A percentile compares a stretch with the other conserved stretches of the same genome.
Evolutionary conservation across 176 grass and related monocot species (phyloP).

Genomic region (Ensete glaucum): DNA sequence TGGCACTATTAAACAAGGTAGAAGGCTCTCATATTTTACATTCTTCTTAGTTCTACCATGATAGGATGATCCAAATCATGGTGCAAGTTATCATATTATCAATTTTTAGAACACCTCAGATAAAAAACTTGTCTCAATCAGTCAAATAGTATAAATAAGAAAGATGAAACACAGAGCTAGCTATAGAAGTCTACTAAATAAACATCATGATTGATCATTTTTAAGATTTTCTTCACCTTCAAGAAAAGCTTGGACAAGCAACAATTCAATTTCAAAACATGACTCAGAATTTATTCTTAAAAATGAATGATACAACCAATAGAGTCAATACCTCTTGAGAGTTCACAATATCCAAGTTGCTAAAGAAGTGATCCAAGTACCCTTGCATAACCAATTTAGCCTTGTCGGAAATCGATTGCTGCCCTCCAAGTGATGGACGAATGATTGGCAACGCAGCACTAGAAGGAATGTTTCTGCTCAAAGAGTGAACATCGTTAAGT

Average conservation of each 20-base stretch:
- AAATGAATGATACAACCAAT: neutral
- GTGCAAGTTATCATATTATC: neutral
- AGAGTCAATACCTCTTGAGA: slow-evolving; percentile 40
- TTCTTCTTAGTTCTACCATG: neutral
- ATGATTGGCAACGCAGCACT: slow-evolving; percentile 69
- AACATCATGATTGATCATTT: neutral
- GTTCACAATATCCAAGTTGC: slow-evolving; percentile 83
- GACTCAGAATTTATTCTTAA: neutral
- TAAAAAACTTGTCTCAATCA: neutral
- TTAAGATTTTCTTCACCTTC: neutral
- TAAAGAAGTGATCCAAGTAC: slow-evolving; percentile 67
- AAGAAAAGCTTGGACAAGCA: neutral
- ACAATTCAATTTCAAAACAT: neutral
- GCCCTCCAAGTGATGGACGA: slow-evolving; percentile 49
- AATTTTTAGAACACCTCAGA: neutral
- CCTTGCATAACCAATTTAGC: slow-evolving; percentile 81
- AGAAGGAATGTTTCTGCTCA: slow-evolving; percentile 63
- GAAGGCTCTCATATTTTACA: neutral
- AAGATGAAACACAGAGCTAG: neutral
- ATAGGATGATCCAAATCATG: neutral
- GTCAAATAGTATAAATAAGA: neutral
- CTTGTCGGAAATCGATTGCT: slow-evolving; percentile 62
- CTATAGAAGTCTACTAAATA: neutral
- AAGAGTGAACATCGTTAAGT: slow-evolving; percentile 14
- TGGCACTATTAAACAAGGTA: neutral